phyloP scores from a whole-genome alignment of 2,329 filamentous ascomycete species.

The Verruconis gallopava region DNA sequence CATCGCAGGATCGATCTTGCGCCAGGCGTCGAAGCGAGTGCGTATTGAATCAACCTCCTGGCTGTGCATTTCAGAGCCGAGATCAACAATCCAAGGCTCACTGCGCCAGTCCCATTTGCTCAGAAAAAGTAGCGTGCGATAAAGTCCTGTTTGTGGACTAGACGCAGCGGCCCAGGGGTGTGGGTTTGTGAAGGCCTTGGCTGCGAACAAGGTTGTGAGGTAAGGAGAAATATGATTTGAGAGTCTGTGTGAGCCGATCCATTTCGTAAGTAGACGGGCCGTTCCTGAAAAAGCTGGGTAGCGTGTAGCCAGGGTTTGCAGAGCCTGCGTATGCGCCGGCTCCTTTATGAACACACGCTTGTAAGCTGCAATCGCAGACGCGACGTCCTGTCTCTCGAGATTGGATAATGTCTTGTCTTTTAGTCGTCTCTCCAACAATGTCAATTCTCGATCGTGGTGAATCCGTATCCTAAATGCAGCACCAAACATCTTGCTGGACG shows the following conservation, averaged over 20 bases:
- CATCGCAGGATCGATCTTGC: constrained; percentile 78
- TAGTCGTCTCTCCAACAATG: constrained; percentile 62
- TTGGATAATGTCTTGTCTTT: constrained; percentile 45
- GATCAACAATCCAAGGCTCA: constrained; percentile 69
- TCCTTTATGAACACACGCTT: constrained; percentile 59
- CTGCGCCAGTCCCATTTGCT: constrained; percentile 86
- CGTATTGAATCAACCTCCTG: constrained; percentile 50
- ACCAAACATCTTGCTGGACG: constrained; percentile 34
- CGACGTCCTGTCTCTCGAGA: constrained; percentile 47
- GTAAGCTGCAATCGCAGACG: constrained; percentile 55
- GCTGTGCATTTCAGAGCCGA: constrained; percentile 39
- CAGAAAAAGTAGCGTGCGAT: constrained; percentile 67
- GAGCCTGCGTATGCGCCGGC: constrained; percentile 68
- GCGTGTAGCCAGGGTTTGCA: constrained; percentile 68
- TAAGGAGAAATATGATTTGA: constrained; percentile 60
- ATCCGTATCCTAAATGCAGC: constrained; percentile 74
- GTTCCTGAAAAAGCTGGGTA: constrained; percentile 68
- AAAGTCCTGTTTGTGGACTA: constrained; percentile 64
- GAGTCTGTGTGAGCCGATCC: constrained; percentile 78
- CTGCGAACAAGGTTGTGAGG: constrained; percentile 69
- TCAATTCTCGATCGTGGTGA: constrained; percentile 76
- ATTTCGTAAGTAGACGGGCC: constrained; percentile 75
- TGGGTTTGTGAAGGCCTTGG: constrained; percentile 66
- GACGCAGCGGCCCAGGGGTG: constrained; percentile 70
- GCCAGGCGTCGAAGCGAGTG: constrained; percentile 68